phyloP scores from a whole-genome alignment of 139 green algal genomes.

The Volvox africanus region DNA sequence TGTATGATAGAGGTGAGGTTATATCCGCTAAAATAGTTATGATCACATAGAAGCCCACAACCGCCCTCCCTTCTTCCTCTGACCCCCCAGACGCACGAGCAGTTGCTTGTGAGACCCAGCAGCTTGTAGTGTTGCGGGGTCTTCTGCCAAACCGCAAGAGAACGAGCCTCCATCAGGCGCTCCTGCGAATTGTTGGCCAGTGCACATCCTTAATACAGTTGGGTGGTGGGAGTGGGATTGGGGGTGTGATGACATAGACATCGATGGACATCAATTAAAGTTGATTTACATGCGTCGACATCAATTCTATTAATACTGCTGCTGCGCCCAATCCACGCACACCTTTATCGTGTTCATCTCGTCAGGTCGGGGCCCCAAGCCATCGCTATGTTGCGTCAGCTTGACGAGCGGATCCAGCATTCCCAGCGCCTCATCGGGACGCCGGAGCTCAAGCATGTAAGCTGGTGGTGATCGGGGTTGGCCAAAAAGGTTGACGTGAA shows the following conservation, averaged over 20 bases:
- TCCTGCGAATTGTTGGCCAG: not conserved
- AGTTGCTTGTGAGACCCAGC: constrained; percentile 64
- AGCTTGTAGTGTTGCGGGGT: constrained; percentile 77
- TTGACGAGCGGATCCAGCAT: constrained; percentile 46
- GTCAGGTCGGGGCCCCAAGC: not conserved
- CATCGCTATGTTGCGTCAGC: not conserved
- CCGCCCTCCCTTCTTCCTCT: too few relatives aligned
- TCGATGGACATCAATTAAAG: too few relatives aligned
- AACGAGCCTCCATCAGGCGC: constrained; percentile 44
- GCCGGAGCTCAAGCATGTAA: constrained; percentile 63
- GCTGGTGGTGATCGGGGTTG: not conserved
- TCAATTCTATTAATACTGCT: too few relatives aligned
- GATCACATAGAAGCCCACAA: too few relatives aligned
- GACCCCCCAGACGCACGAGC: constrained; percentile 21
- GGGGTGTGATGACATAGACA: too few relatives aligned
- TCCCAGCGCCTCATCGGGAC: constrained; percentile 46
- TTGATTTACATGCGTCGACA: too few relatives aligned
- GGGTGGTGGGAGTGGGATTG: too few relatives aligned
- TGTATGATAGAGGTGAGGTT: too few relatives aligned
- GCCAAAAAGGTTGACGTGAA: too few relatives aligned
- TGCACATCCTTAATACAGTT: too few relatives aligned
- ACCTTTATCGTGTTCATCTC: constrained; percentile 24
- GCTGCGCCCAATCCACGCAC: too few relatives aligned
- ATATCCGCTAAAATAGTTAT: too few relatives aligned
- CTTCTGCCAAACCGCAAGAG: constrained; percentile 52